These are phyloP conservation scores for Fusarium phyllophilum DNA, from an alignment of 2,329 filamentous ascomycete genomes.

Conservation along the genomic window DNA sequence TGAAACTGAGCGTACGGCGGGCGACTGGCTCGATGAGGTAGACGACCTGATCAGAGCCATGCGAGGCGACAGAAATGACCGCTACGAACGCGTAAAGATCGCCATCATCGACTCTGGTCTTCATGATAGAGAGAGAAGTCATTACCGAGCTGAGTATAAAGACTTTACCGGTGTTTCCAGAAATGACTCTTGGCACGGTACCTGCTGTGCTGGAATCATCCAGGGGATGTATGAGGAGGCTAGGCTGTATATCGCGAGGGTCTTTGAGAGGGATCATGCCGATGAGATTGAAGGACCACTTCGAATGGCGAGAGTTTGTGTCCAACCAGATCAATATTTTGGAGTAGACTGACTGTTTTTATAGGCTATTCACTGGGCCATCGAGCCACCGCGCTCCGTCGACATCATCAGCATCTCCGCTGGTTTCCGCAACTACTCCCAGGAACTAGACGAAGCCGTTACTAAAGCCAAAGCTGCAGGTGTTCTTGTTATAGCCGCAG, in stretches of 20 bases:
- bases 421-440: neutral
- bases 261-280: rapidly evolving
- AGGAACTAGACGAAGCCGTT: rapidly evolving
- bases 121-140: rapidly evolving
- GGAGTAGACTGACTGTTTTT: too few species aligned
- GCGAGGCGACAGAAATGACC: rapidly evolving
- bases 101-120: neutral
- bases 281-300: rapidly evolving
- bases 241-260: rapidly evolving
- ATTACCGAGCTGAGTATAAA: rapidly evolving
- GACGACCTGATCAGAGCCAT: rapidly evolving
- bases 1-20: rapidly evolving
- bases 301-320: neutral
- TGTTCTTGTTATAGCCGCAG: rapidly evolving
- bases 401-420: neutral
- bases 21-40: rapidly evolving
- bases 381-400: rapidly evolving
- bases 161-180: rapidly evolving
- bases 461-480: rapidly evolving
- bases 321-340: too few species aligned
- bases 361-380: neutral
- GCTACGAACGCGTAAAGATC: rapidly evolving
- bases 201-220: neutral
- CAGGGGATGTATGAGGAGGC: rapidly evolving
- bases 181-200: neutral